A percentile compares a stretch with the other conserved stretches of the same genome.
Conservation (phyloP, 2,329 filamentous ascomycete species). For the Cladophialophora exuberans region DNA sequence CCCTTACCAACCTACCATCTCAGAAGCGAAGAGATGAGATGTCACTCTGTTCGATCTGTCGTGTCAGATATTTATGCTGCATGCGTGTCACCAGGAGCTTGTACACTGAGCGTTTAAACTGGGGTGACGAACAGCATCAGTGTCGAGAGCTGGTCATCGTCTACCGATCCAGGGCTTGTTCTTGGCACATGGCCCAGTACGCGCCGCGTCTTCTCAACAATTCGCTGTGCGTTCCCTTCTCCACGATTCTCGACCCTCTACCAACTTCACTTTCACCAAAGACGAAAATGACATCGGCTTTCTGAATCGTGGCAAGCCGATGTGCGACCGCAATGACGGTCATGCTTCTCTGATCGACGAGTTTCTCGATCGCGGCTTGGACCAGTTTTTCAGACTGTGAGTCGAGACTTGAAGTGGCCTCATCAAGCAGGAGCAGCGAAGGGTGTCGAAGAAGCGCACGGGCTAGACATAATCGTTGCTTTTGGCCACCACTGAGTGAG, state of each 20-base stretch:
- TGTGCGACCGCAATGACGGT: conserved; percentile 79
- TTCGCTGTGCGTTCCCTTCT: conserved; percentile 65
- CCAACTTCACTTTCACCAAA: conserved; percentile 62
- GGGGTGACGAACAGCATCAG: too few species aligned
- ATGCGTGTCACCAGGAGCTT: too few species aligned
- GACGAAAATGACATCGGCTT: conserved; percentile 79
- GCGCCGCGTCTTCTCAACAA: conserved; percentile 54
- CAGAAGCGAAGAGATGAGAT: too few species aligned
- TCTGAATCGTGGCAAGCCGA: conserved; percentile 74
- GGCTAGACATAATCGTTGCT: conserved; percentile 60
- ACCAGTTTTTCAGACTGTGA: conserved; percentile 68
- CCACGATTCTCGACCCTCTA: conserved; percentile 53
- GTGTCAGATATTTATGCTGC: too few species aligned
- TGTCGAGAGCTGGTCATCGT: too few species aligned
- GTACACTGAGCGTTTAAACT: too few species aligned
- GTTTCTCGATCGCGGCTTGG: conserved; percentile 68
- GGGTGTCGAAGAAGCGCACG: conserved; percentile 58
- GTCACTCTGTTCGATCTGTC: too few species aligned
- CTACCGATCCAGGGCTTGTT: conserved; percentile 34
- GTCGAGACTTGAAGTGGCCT: conserved; percentile 65
- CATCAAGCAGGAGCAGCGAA: conserved; percentile 59
- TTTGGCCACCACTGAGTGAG: conserved; percentile 58
- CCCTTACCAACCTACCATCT: too few species aligned
- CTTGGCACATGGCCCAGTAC: conserved; percentile 56
- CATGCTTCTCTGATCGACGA: conserved; percentile 53